Percentiles rank a stretch among this genome's conserved stretches.
Conservation (phyloP, 371 early-diverging fungal species). For the Catenaria anguillulae region DNA sequence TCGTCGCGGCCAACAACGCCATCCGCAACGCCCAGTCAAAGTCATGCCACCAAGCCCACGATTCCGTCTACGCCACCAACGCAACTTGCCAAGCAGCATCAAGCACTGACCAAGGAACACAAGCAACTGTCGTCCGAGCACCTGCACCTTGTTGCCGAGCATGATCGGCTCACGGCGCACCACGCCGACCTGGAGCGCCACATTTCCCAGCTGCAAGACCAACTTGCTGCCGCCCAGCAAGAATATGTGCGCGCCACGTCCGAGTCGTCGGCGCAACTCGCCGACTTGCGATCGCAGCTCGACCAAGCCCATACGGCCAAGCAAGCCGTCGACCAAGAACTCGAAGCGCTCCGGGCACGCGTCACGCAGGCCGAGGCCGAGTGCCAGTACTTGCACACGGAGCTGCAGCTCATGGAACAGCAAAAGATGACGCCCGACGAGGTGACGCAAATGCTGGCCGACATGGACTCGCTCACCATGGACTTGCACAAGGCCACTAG, state of each 20-base stretch:
- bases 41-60: too few relatives aligned
- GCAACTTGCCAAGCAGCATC: too few relatives aligned
- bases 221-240: too few relatives aligned
- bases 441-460: background rate
- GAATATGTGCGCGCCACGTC: too few relatives aligned
- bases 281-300: background rate
- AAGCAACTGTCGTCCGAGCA: background rate
- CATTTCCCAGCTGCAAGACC: background rate
- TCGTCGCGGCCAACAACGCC: too few relatives aligned
- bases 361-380: background rate
- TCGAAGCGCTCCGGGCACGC: background rate
- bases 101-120: background rate
- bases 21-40: too few relatives aligned
- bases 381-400: background rate
- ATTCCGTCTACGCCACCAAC: too few relatives aligned
- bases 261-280: background rate
- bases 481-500: background rate
- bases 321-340: background rate
- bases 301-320: too few relatives aligned
- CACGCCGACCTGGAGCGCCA: background rate
- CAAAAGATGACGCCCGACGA: slow-evolving; percentile 4
- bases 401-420: background rate
- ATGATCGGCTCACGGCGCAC: background rate
- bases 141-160: background rate
- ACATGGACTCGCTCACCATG: background rate